phyloP scores from a whole-genome alignment of 305 asterid genomes.

The Vinca major region DNA sequence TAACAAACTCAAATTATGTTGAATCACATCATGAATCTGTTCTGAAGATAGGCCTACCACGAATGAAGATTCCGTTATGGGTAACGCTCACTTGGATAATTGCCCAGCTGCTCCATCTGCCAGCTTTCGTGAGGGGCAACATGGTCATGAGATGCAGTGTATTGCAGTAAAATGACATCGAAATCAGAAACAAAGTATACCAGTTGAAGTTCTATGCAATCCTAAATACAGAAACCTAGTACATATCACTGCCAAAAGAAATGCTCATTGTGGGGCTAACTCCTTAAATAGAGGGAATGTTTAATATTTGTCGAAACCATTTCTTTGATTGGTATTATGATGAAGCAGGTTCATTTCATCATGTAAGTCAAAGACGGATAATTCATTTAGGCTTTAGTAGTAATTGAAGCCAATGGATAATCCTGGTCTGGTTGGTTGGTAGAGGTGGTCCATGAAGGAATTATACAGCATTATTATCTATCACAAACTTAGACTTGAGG shows the following conservation, averaged over 20 bases:
- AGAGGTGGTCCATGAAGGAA: neutral
- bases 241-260: neutral
- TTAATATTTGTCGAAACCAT: neutral
- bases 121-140: slow-evolving; percentile 88
- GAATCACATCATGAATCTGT: slow-evolving; percentile 21
- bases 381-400: neutral
- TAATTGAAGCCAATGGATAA: neutral
- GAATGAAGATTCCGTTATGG: slow-evolving; percentile 23
- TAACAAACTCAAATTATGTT: slow-evolving; percentile 20
- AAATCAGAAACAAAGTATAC: slow-evolving; percentile 2
- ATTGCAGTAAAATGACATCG: slow-evolving; percentile 41
- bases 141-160: slow-evolving; percentile 42
- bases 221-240: neutral
- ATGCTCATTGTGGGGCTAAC: neutral
- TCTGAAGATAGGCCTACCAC: slow-evolving; percentile 27
- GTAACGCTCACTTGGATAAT: slow-evolving; percentile 34
- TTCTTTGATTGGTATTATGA: neutral
- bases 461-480: neutral
- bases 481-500: neutral
- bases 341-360: slow-evolving; percentile 1
- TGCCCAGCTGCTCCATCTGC: slow-evolving; percentile 55
- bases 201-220: neutral
- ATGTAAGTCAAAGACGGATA: neutral
- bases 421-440: neutral
- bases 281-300: neutral